Conservation (phyloP, 192 early-diverging fungal species). For the Paraglomus brasilianum region DNA sequence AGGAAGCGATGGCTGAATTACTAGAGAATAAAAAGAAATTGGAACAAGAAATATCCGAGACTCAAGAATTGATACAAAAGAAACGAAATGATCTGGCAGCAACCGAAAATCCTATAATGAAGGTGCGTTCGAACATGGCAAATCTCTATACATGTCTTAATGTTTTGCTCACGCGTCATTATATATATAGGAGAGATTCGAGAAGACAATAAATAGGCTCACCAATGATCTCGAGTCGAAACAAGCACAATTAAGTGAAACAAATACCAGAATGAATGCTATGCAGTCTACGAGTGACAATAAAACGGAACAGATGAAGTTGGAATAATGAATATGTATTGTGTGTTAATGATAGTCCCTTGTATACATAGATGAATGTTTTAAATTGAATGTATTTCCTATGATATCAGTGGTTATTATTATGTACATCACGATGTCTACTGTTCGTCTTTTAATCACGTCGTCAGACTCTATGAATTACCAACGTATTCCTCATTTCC, state of each 20-base stretch:
- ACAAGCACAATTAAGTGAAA: background rate
- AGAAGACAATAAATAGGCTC: conserved; percentile 1
- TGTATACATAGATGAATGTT: too few species aligned
- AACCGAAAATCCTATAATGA: background rate
- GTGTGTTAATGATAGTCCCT: too few species aligned
- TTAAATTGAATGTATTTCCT: too few species aligned
- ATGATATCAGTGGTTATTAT: too few species aligned
- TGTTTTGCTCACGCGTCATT: background rate
- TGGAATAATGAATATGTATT: too few species aligned
- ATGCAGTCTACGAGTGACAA: too few species aligned
- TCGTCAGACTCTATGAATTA: too few species aligned
- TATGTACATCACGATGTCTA: too few species aligned
- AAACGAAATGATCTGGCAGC: background rate
- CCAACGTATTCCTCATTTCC: too few species aligned
- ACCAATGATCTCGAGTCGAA: background rate
- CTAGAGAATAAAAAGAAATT: background rate
- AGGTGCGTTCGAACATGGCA: background rate
- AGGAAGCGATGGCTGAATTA: background rate
- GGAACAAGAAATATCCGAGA: background rate
- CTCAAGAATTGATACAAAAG: background rate
- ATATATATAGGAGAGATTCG: background rate
- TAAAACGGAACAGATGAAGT: too few species aligned
- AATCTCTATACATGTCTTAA: background rate
- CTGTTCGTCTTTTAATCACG: too few species aligned
- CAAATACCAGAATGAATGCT: background rate